Percentiles rank a stretch among this genome's conserved stretches.
Conservation (phyloP, 2,329 filamentous ascomycete genomes). For the Blastomyces percursus region DNA sequence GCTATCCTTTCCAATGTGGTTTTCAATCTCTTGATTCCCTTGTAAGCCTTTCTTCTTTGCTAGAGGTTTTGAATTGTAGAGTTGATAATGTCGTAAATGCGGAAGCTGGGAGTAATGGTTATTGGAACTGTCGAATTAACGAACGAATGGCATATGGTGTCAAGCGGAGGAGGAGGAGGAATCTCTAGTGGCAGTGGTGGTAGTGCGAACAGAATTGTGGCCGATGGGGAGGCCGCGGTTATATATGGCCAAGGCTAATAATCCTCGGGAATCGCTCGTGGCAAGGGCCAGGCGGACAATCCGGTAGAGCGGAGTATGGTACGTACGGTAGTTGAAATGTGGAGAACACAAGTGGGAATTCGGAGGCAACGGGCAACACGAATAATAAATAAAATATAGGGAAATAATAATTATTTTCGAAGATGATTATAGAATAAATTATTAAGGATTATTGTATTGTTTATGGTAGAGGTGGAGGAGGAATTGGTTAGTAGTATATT, state of each 20-base stretch:
- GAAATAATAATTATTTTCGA: neutral
- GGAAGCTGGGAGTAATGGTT: neutral
- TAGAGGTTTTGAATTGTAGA: no score
- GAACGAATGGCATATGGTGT: neutral
- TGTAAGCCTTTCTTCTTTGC: neutral
- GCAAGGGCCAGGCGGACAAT: neutral
- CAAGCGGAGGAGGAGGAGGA: no score
- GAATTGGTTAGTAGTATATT: no score
- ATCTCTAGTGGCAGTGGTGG: no score
- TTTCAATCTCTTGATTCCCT: neutral
- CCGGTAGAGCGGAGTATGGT: neutral
- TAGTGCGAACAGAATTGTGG: neutral
- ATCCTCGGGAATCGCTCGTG: neutral
- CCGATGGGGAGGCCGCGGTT: neutral
- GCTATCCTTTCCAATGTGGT: neutral
- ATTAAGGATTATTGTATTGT: neutral
- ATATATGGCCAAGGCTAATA: neutral
- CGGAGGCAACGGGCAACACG: neutral
- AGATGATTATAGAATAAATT: neutral
- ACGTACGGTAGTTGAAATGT: neutral
- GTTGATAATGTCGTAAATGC: no score
- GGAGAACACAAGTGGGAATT: neutral
- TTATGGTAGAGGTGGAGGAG: neutral
- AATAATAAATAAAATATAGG: neutral
- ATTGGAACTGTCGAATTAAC: neutral